These are phyloP conservation scores for Albugo laibachii DNA, from an alignment of 352 stramenopile species.

Conservation along the genomic window DNA sequence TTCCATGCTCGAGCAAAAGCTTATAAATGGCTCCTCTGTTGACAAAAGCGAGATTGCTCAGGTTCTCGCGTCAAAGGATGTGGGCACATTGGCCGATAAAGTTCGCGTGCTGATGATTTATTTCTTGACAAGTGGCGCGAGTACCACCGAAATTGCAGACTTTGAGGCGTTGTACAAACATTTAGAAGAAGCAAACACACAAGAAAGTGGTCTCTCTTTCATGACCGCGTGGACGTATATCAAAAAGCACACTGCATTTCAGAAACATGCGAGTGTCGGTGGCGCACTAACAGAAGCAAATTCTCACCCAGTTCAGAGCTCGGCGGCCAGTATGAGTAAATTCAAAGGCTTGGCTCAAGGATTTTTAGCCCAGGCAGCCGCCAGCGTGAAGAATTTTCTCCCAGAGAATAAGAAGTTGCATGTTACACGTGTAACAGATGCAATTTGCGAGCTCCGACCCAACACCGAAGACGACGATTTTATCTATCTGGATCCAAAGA, in stretches of 20 bases:
- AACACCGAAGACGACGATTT: slow-evolving; percentile 72
- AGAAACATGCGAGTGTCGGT: slow-evolving; percentile 52
- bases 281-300: slow-evolving; percentile 14
- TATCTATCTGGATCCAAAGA: slow-evolving; percentile 76
- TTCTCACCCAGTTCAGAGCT: slow-evolving; percentile 3
- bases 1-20: slow-evolving; percentile 71
- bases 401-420: slow-evolving; percentile 78
- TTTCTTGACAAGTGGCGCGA: slow-evolving; percentile 57
- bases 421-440: slow-evolving; percentile 56
- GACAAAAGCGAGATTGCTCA: slow-evolving; percentile 54
- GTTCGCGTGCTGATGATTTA: slow-evolving; percentile 79
- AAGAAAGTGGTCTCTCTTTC: slow-evolving; percentile 12
- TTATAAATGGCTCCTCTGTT: slow-evolving; percentile 59
- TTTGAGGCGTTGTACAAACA: slow-evolving; percentile 57
- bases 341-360: slow-evolving; percentile 71
- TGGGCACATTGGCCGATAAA: slow-evolving; percentile 56
- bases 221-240: slow-evolving; percentile 52
- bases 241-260: slow-evolving; percentile 64
- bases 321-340: slow-evolving; percentile 27
- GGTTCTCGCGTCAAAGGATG: slow-evolving; percentile 34
- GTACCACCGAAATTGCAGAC: slow-evolving; percentile 42
- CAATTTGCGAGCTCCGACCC: slow-evolving; percentile 60
- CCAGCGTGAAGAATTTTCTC: slow-evolving; percentile 76
- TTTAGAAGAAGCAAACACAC: slow-evolving; percentile 13
- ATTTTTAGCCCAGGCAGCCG: slow-evolving; percentile 55